Conservation (phyloP, 768 basidiomycete genomes). For the Calocera cornea region DNA sequence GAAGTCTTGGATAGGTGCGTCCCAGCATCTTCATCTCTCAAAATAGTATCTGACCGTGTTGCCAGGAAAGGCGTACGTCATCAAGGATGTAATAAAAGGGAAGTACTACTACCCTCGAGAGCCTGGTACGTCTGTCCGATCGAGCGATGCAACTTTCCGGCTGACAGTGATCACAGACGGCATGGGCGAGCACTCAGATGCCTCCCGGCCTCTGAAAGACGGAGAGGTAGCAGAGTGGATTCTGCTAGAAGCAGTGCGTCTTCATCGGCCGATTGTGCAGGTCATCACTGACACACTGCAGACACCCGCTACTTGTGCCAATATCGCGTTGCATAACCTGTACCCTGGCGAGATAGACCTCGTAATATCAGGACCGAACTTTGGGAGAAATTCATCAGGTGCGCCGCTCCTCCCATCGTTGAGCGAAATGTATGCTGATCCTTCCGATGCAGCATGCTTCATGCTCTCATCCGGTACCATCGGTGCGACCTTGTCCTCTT, state of each 20-base stretch:
- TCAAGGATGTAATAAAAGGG: constrained; percentile 56
- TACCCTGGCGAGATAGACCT: constrained; percentile 78
- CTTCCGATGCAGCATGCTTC: constrained; percentile 49
- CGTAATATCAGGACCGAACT: constrained; percentile 79
- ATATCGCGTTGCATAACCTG: constrained; percentile 80
- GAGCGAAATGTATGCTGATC: too few species aligned
- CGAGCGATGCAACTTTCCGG: neutral
- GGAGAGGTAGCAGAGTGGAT: constrained; percentile 86
- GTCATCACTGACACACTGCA: constrained; percentile 20
- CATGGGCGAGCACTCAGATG: constrained; percentile 48
- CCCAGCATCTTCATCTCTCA: neutral
- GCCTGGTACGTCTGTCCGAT: constrained; percentile 29
- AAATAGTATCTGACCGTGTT: neutral
- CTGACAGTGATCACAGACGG: constrained; percentile 32
- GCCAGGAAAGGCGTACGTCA: constrained; percentile 66
- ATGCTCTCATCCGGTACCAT: constrained; percentile 84
- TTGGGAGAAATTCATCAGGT: constrained; percentile 75
- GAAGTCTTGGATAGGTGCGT: constrained; percentile 75
- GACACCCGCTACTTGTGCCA: constrained; percentile 87
- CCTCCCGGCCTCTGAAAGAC: constrained; percentile 52
- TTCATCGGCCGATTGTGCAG: neutral
- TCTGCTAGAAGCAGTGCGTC: constrained; percentile 60
- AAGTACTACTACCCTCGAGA: constrained; percentile 62
- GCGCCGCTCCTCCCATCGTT: constrained; percentile 15
- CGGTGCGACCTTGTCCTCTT: constrained; percentile 76